Base-by-base conservation (phyloP, 2,329 filamentous ascomycete species). In the Ophiostoma novo-ulmi region DNA sequence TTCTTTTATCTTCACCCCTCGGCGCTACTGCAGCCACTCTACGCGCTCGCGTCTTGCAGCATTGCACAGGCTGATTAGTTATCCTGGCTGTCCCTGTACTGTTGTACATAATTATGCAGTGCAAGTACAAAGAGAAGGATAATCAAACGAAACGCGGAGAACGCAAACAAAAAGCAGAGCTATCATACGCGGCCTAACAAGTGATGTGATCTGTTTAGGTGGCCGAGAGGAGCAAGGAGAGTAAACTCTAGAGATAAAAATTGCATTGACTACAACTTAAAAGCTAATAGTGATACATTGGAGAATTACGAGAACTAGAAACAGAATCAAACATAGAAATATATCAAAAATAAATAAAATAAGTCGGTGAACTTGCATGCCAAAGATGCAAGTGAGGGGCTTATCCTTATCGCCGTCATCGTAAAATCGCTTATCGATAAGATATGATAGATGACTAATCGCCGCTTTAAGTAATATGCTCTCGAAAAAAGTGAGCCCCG, bases 301-400 rank as follows among this genome's bases (percentile, higher is more conserved):
- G 44, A 2, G 44, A 48, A 20, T 1, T 5, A 22, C 1, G 44
- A 2, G 44, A 48, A 20, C 6, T 5, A 22, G 52, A 58, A 58
- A 58, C 4, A 58, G 17, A 26, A 31, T 3, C 31, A 26, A 14
- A 58, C 22, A 58, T 13, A 4, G 52, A 58, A 58, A 13, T 3
- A 48, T 5, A 13, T 17, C 52, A 13, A 58, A 14, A 10, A 7
- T 11, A 8, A 13, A 26, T 26, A n/a, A 58, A 22, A 14, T 22
- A 11, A 26, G 39, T 44, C 52, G 52, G 52, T 58, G 52, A 58
- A 26, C 52, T 58, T 58, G 48, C 52, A 58, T 58, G 22, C n/a
- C 6, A 26, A 22, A 58, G 31, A 55, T 41, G 22, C 44, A 66
- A 44, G 36, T 67, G 69, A 70, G 69, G 69, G 69, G 69, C 64